These are phyloP conservation scores for Scheffersomyces segobiensis DNA, from an alignment of 1,139 yeast genomes.

Conservation along the genomic window DNA sequence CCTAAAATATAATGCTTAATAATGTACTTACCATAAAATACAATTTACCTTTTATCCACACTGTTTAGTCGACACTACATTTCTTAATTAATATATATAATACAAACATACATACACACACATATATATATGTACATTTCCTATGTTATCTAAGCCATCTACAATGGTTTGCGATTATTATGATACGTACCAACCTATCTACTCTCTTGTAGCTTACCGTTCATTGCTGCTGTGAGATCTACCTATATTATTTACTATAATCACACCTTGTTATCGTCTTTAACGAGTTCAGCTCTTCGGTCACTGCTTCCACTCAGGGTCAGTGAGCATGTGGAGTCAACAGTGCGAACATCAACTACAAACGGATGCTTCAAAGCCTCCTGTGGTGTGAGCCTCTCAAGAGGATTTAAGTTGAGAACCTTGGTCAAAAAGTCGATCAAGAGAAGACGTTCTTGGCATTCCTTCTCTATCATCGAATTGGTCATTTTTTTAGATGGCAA, in stretches of 20 bases:
- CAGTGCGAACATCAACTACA: slow-evolving; percentile 42
- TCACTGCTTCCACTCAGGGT: background rate
- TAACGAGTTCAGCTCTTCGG: background rate
- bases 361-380: slow-evolving; percentile 94
- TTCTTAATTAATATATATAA: no score
- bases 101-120: no score
- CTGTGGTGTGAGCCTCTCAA: slow-evolving; percentile 95
- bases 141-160: no score
- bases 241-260: background rate
- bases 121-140: no score
- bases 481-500: slow-evolving; percentile 76
- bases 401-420: slow-evolving; percentile 78
- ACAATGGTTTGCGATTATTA: no score
- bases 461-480: slow-evolving; percentile 61
- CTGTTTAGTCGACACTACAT: no score
- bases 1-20: background rate
- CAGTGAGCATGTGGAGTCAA: slow-evolving; percentile 2
- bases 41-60: no score
- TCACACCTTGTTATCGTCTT: background rate
- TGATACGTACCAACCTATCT: background rate
- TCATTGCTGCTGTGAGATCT: background rate
- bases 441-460: slow-evolving; percentile 68
- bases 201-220: background rate
- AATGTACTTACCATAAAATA: no score
- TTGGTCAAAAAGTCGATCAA: slow-evolving; percentile 79